phyloP scores from a whole-genome alignment of 2,329 filamentous ascomycete species.

The Botrytis paeoniae region DNA sequence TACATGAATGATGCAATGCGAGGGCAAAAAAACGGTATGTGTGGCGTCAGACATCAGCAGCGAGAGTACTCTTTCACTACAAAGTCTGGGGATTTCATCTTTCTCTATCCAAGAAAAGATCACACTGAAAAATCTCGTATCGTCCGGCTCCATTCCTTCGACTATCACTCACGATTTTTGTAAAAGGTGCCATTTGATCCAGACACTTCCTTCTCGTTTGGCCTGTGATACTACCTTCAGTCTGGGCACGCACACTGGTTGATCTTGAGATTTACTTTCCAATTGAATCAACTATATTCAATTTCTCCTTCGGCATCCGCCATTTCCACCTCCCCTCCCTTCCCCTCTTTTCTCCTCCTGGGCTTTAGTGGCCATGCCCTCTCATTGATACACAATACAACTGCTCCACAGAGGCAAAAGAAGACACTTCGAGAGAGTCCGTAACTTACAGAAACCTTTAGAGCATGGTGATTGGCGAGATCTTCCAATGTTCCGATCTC shows the following conservation, averaged over 20 bases:
- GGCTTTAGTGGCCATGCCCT: not conserved
- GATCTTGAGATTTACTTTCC: not conserved
- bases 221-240: not conserved
- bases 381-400: not conserved
- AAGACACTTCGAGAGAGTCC: not conserved
- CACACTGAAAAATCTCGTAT: not conserved
- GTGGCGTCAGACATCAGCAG: not conserved
- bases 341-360: not conserved
- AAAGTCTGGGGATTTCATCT: not conserved
- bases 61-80: not conserved
- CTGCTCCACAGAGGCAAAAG: not conserved
- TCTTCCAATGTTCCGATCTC: not conserved
- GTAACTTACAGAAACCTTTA: not conserved
- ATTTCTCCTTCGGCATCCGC: not conserved
- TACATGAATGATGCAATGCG: not conserved
- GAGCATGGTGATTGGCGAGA: not conserved
- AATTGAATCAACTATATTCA: constrained; percentile 1
- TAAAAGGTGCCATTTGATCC: not conserved
- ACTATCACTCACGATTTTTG: not conserved
- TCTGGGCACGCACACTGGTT: not conserved
- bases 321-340: not conserved
- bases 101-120: not conserved
- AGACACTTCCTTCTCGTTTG: not conserved
- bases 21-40: not conserved
- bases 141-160: not conserved